Base-by-base conservation (phyloP, 495 filamentous ascomycete genomes). In the Annulohypoxylon nitens region DNA sequence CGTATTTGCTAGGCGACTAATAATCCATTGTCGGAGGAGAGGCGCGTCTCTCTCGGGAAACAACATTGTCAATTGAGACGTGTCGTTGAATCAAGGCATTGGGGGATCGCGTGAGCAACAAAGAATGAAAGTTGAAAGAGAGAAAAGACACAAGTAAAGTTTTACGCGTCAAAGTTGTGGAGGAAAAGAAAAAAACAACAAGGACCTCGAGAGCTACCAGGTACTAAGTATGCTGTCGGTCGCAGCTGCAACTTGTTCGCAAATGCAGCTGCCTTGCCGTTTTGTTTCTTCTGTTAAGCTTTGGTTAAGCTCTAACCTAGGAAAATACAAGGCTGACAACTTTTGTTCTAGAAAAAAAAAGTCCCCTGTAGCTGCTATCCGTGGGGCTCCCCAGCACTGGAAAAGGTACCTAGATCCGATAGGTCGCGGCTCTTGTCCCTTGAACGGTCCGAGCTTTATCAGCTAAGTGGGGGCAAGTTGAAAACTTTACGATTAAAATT, bases 1-100 rank as follows among this genome's bases (percentile, higher is more conserved):
- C 94, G 96, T 97, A 75, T 95, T 91, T 79, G 97, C 95, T 18
- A 99, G 85, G 68, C 93, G 91, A 81, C 90, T 93, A 60, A 97
- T 91, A 68, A 98, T 92, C 94, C 94, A 99, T 62, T 83, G 86
- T 85, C 97, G 97, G 61, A 99, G 85, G 34, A 90, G 84, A 12
- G 84, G 82, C 60, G 90, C 87, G 78, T 97, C 90, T 50, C 87
- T 90, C 58, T 97, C 94, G 25, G 90, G 84, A 74, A 97, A 91
- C 70, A 93, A 83, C 94, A 97, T 97, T 41, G 67, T 67, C 36
- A 67, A 69, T 73, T 69, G 61, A 62, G 54, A 16, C 23, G 16
- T 47, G 25, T 48, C 45, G 25, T 41, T 18, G 36, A 36, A 50
- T 41, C 20, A 59, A 41, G 25, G 34, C 63, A 70, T 67, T 47